Conservation (phyloP, 257 asterid genomes). For the Nyctanthes arbortristis region DNA sequence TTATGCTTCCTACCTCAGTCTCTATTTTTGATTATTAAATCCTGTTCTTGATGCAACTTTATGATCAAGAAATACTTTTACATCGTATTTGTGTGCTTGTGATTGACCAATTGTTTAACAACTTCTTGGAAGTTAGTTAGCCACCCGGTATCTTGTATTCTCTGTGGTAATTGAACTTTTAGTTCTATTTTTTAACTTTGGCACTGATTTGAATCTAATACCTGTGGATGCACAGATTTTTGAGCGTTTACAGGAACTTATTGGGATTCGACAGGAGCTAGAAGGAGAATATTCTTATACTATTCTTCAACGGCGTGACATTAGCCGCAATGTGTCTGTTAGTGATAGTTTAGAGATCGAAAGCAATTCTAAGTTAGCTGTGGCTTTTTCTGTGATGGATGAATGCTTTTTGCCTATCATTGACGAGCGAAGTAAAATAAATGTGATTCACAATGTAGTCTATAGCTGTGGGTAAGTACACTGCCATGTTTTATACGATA, state of each 20-base stretch:
- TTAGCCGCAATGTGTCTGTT: constrained; percentile 37
- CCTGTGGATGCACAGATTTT: constrained; percentile 52
- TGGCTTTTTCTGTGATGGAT: constrained; percentile 62
- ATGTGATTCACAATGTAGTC: constrained; percentile 63
- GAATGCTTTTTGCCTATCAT: constrained; percentile 63
- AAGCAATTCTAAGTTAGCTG: constrained; percentile 64
- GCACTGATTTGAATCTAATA: constrained; percentile 26
- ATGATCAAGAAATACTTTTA: neutral
- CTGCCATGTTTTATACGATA: constrained; percentile 17
- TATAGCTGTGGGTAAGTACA: constrained; percentile 61
- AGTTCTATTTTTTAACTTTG: constrained; percentile 16
- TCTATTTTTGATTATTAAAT: neutral
- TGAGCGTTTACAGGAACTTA: constrained; percentile 63
- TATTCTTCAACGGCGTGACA: constrained; percentile 57
- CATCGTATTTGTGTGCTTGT: constrained; percentile 4
- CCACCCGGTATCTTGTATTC: neutral
- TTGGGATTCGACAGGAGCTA: constrained; percentile 70
- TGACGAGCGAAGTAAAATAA: constrained; percentile 64
- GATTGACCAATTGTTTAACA: neutral
- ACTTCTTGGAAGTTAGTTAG: neutral
- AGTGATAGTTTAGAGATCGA: constrained; percentile 41
- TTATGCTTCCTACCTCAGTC: neutral
- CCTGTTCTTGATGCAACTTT: neutral
- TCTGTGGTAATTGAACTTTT: neutral
- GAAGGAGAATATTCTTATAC: constrained; percentile 79